Evolutionary conservation across 169 alveolate genomes (phyloP).

Genomic region (Perkinsus olseni): DNA sequence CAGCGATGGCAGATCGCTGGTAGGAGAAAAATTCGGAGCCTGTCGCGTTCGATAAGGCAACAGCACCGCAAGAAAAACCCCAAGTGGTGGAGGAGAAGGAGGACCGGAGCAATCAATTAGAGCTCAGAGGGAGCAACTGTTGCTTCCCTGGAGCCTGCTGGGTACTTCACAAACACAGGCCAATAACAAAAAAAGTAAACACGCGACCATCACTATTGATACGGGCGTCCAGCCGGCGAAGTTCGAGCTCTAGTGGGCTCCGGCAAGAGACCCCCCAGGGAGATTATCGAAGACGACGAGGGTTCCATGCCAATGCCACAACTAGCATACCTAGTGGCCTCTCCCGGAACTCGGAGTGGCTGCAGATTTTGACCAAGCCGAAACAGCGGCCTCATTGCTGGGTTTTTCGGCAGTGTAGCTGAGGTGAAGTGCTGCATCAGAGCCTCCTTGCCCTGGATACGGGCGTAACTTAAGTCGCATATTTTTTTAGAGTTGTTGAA

Average conservation of each 20-base stretch:
- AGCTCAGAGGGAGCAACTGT: too few species aligned
- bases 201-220: too few species aligned
- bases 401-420: not conserved
- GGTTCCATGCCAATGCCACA: not conserved
- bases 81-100: too few species aligned
- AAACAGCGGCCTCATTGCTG: not conserved
- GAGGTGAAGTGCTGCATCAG: constrained; percentile 12
- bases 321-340: not conserved
- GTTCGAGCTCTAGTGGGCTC: not conserved
- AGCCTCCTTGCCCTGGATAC: constrained; percentile 24
- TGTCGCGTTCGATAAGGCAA: too few species aligned
- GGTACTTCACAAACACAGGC: too few species aligned
- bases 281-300: not conserved
- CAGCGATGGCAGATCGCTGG: too few species aligned
- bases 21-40: too few species aligned
- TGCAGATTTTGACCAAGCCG: not conserved
- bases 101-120: too few species aligned
- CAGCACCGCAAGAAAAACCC: too few species aligned
- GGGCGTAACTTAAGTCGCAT: constrained; percentile 23
- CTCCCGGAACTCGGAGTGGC: not conserved
- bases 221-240: not conserved
- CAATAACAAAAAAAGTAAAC: too few species aligned
- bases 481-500: constrained; percentile 54
- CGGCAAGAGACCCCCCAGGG: not conserved
- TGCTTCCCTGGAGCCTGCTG: too few species aligned